phyloP scores from a whole-genome alignment of 306 rosid genomes.

The Oemleria cerasiformis region DNA sequence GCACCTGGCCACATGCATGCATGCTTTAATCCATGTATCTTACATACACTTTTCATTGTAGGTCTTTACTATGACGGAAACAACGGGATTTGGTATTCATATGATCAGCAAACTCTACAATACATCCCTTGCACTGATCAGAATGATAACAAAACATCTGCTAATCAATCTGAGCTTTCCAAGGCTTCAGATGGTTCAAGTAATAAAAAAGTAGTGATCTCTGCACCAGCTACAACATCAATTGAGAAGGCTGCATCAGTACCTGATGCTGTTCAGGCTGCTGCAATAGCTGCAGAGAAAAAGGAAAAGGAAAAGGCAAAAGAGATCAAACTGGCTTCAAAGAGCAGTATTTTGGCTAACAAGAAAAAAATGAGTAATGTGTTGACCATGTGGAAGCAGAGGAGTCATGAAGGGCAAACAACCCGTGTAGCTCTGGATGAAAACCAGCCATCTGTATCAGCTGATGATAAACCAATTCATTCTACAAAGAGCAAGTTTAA shows the following conservation, averaged over 20 bases:
- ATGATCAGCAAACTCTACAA: conserved; percentile 75
- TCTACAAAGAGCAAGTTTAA: conserved; percentile 60
- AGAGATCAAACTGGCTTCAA: conserved; percentile 94
- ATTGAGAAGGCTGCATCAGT: conserved; percentile 71
- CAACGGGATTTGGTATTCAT: conserved; percentile 83
- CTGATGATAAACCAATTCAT: conserved; percentile 57
- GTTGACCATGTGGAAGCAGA: conserved; percentile 92
- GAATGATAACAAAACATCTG: conserved; percentile 53
- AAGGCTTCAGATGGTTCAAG: conserved; percentile 61
- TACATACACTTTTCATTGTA: conserved; percentile 33
- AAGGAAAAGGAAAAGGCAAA: conserved; percentile 81
- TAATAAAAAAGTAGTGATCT: conserved; percentile 72
- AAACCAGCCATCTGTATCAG: conserved; percentile 46
- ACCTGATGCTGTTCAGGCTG: conserved; percentile 96
- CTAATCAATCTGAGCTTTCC: conserved; percentile 53
- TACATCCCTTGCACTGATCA: conserved; percentile 85
- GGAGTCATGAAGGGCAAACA: conserved; percentile 92
- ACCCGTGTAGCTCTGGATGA: conserved; percentile 85
- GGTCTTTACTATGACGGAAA: conserved; percentile 95
- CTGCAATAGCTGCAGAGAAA: conserved; percentile 95
- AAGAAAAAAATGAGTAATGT: conserved; percentile 97
- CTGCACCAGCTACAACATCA: conserved; percentile 87
- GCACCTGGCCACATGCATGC: background rate
- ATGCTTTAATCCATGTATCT: background rate
- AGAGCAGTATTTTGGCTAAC: conserved; percentile 89